Evolutionary conservation across 257 asterid genomes (phyloP), one percentile per base, ranked within the genome.

Genomic region (Jaltomata sinuosa): DNA sequence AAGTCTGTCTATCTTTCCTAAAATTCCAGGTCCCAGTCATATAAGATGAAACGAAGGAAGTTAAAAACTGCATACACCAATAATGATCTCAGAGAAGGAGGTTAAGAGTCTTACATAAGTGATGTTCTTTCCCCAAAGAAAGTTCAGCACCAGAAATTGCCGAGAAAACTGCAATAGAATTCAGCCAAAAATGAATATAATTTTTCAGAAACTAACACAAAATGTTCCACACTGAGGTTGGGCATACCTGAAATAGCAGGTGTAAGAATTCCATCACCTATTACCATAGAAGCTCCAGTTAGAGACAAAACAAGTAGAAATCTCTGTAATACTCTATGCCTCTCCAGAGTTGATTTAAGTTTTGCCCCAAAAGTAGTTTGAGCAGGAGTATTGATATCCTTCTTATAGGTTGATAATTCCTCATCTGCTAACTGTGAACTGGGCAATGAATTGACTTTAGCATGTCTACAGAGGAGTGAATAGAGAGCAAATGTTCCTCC

Each of bases 401-500:
- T 91, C 85, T 93, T 95, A 76, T 95, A 93, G 52, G 88, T 50
- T 5, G 94, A 92, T 38, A 95, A 90, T 86, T 95, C 92, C 86
- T 95, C 98, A 84, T 95, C 98, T 5, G 91, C 95, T 83, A 91
- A 87, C 62, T 95, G 98, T 16, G 90, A 88, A 93, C 90, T 93
- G 42, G 97, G 98, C 89, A 95, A 84, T 54, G 96, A 86, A 88
- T 88, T 93, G 10, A 93, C 93, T 79, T 91, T 91, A 65, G 95
- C 97, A 88, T 93, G 94, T 83, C 98, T 89, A 76, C 98, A 95
- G 9, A 95, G 78, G 40, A 95, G 93, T 53, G 98, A 91, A 89
- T 95, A 95, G 57, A 95, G 86, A 21, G 98, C 97, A 92, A 95
- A 95, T 81, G 98, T 95, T 83, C 98, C 98, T n/a, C 98, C 98